phyloP scores from a whole-genome alignment of 495 filamentous ascomycete species.

The Amniculicola lignicola region DNA sequence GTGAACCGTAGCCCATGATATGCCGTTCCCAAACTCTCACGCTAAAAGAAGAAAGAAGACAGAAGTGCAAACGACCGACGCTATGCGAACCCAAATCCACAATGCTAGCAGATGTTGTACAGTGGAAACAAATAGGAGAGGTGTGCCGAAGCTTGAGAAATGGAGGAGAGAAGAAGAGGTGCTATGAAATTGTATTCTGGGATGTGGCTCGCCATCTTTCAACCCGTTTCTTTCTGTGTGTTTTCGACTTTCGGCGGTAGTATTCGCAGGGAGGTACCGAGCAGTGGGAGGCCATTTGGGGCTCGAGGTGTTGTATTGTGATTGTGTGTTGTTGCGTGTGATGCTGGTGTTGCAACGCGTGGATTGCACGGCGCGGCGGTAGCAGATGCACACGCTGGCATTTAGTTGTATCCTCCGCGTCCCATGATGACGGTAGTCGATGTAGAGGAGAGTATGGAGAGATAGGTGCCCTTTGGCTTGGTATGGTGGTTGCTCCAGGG shows the following conservation, averaged over 20 bases:
- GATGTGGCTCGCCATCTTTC: constrained; percentile 14
- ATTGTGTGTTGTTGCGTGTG: no score
- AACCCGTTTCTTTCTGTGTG: constrained; percentile 23
- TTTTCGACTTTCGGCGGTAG: constrained; percentile 1
- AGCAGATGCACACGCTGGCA: background rate
- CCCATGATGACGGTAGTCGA: constrained; percentile 42
- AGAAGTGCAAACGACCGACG: constrained; percentile 4
- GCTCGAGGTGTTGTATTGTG: no score
- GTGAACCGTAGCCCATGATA: constrained; percentile 2
- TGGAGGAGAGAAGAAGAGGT: background rate
- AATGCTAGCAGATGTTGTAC: constrained; percentile 5
- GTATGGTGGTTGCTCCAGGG: constrained; percentile 6
- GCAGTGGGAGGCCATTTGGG: background rate
- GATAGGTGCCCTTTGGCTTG: constrained; percentile 20
- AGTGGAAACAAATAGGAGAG: constrained; percentile 5
- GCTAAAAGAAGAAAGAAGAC: constrained; percentile 13
- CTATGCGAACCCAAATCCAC: constrained; percentile 1
- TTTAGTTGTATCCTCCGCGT: constrained; percentile 57
- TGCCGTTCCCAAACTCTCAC: background rate
- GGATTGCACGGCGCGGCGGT: no score
- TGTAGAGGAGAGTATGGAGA: background rate
- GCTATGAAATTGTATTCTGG: no score
- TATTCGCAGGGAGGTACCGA: background rate
- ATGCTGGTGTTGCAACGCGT: no score
- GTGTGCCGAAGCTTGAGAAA: constrained; percentile 1